A percentile compares a stretch with the other conserved stretches of the same genome.
Evolutionary conservation across 1,139 yeast species (phyloP).

Genomic region (Sugiyamaella sp.): DNA sequence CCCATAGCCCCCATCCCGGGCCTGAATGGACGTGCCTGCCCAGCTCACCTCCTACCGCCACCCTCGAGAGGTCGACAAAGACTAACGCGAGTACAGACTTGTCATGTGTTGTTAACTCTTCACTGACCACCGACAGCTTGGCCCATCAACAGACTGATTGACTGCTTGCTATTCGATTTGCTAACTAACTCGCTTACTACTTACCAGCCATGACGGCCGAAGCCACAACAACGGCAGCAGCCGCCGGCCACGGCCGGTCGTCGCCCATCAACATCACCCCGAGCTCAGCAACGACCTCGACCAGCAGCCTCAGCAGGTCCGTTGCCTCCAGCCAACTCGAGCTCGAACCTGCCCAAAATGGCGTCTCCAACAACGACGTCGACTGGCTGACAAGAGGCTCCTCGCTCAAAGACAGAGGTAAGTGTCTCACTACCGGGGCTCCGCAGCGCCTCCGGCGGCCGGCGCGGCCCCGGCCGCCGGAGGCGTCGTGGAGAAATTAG

Average conservation of each 20-base stretch:
- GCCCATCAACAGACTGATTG: no score
- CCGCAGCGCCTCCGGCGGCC: constrained; percentile 10
- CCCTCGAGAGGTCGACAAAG: no score
- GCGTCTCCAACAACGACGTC: constrained; percentile 72
- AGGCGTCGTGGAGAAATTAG: no score
- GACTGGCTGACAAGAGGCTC: constrained; percentile 69
- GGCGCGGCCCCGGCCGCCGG: constrained; percentile 14
- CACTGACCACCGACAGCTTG: no score
- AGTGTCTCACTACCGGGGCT: constrained; percentile 7
- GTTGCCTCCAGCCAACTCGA: not conserved
- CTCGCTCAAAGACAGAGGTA: constrained; percentile 55
- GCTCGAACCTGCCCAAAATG: constrained; percentile 38
- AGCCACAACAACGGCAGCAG: not conserved
- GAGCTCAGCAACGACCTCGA: not conserved
- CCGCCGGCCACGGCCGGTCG: not conserved
- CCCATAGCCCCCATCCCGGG: no score
- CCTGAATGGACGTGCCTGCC: no score
- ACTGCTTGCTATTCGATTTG: no score
- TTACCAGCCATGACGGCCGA: constrained; percentile 2
- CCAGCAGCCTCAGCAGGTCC: not conserved
- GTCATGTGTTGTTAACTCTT: no score
- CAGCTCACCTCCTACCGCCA: no score
- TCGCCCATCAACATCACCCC: constrained; percentile 8
- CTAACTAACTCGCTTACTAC: no score
- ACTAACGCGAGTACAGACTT: no score